Evolutionary conservation across 805 yeast species (phyloP).

Genomic region (Zygoascus flipseniorum): DNA sequence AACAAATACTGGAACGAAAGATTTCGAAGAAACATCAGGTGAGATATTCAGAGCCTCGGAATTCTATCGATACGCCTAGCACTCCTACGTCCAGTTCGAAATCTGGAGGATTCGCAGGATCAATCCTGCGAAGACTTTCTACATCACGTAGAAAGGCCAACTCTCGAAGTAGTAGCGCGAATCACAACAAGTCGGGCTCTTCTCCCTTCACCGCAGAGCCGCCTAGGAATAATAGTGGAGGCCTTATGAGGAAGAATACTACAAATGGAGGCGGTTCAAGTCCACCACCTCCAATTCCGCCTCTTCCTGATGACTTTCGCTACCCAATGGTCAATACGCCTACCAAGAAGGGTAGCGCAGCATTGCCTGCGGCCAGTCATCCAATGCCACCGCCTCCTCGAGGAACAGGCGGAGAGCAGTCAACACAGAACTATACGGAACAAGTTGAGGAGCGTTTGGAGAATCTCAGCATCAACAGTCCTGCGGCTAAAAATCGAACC

Average conservation of each 20-base stretch:
- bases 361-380: background rate
- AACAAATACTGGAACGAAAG: background rate
- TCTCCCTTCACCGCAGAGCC: background rate
- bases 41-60: background rate
- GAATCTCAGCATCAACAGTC: background rate
- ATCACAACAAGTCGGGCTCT: background rate
- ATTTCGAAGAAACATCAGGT: background rate
- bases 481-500: background rate
- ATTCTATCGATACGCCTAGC: background rate
- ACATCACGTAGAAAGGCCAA: background rate
- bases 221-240: background rate
- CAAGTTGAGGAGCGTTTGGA: background rate
- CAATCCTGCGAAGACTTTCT: background rate
- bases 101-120: background rate
- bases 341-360: background rate
- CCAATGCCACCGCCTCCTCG: background rate
- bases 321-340: background rate
- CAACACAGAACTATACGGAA: background rate
- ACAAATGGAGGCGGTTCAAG: background rate
- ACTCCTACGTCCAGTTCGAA: background rate
- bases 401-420: background rate
- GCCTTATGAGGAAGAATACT: background rate
- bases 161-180: background rate
- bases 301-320: slow-evolving; percentile 1
- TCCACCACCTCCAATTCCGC: slow-evolving; percentile 2